Evolutionary conservation across 495 filamentous ascomycete genomes (phyloP).

Genomic region (Aspergillus baeticus): DNA sequence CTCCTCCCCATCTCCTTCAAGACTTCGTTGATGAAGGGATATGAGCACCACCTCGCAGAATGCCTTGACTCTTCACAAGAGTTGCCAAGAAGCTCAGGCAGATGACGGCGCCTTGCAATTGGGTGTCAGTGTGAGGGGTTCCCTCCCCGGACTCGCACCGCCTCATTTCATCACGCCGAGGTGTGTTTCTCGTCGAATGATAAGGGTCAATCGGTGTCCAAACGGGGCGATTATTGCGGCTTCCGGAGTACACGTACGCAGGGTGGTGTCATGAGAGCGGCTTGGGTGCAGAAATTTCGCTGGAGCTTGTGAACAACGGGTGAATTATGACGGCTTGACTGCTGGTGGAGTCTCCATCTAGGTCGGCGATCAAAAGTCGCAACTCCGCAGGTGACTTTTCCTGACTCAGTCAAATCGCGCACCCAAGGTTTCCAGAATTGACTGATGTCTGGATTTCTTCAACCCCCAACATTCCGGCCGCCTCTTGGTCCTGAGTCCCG

Average conservation of each 20-base stretch:
- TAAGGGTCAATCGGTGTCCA: background rate
- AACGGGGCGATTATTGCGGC: background rate
- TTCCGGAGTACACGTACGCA: background rate
- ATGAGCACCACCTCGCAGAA: background rate
- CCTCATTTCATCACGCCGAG: background rate
- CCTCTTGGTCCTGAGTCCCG: no score
- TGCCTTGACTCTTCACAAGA: background rate
- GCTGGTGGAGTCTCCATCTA: background rate
- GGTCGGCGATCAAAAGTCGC: background rate
- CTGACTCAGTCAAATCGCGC: background rate
- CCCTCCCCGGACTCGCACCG: slow-evolving; percentile 2
- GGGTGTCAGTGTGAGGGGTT: slow-evolving; percentile 2
- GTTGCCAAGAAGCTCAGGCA: background rate
- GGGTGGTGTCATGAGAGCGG: background rate
- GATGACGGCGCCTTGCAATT: background rate
- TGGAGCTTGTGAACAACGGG: background rate
- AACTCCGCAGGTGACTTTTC: background rate
- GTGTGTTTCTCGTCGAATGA: background rate
- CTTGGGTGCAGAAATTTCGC: background rate
- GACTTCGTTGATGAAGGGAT: background rate
- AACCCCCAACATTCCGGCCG: background rate
- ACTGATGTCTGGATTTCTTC: background rate
- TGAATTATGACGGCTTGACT: background rate
- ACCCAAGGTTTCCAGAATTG: background rate
- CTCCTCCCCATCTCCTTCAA: background rate